phyloP scores from a whole-genome alignment of 306 rosid genomes.

The Acacia acuminata region DNA sequence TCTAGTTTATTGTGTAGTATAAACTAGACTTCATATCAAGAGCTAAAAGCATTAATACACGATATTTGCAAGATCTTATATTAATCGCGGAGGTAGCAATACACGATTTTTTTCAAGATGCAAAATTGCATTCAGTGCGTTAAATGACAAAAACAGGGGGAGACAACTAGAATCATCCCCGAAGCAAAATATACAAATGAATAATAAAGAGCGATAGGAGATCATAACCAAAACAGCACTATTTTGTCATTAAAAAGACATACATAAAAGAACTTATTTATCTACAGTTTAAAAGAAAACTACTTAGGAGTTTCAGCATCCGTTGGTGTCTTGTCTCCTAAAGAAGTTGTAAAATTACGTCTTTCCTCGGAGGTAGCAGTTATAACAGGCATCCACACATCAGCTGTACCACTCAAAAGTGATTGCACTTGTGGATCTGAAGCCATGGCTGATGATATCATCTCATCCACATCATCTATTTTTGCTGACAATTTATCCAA shows the following conservation, averaged over 20 bases:
- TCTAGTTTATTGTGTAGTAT: too few species aligned
- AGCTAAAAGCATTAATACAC: too few species aligned
- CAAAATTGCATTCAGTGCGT: not conserved
- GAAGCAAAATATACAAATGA: not conserved
- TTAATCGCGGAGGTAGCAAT: not conserved
- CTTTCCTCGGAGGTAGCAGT: slow-evolving; percentile 82
- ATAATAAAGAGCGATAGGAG: not conserved
- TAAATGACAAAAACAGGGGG: not conserved
- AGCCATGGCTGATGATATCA: slow-evolving; percentile 87
- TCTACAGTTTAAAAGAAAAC: slow-evolving; percentile 1
- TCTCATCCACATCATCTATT: slow-evolving; percentile 83
- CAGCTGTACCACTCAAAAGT: slow-evolving; percentile 83
- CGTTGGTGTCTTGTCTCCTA: slow-evolving; percentile 41
- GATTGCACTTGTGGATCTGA: slow-evolving; percentile 83
- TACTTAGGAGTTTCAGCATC: slow-evolving; percentile 41
- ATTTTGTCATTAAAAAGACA: not conserved
- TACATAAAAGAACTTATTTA: not conserved
- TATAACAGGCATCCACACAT: slow-evolving; percentile 90
- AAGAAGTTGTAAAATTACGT: slow-evolving; percentile 56
- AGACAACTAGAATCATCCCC: not conserved
- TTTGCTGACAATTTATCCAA: slow-evolving; percentile 84
- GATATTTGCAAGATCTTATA: too few species aligned
- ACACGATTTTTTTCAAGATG: not conserved
- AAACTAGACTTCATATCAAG: too few species aligned
- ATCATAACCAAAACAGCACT: not conserved